Percentiles rank a stretch among this genome's conserved stretches.
Conservation (phyloP, 2,329 filamentous ascomycete species). For the Arthrobotrys megalospora region DNA sequence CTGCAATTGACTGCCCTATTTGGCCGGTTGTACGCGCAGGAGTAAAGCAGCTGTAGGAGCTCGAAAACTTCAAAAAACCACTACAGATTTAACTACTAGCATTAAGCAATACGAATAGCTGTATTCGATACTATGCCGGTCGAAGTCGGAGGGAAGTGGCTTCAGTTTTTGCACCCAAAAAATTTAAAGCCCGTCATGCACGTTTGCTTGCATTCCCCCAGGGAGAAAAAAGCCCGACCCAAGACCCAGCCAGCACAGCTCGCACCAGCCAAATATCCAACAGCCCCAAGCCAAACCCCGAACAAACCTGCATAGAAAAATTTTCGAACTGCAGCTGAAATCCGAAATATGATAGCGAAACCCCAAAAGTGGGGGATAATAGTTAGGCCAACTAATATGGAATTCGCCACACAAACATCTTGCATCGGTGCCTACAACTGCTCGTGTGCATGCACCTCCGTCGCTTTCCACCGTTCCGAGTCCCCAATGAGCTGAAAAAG, state of each 20-base stretch:
- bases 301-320: slow-evolving; percentile 45
- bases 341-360: slow-evolving; percentile 16
- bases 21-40: slow-evolving; percentile 32
- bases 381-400: slow-evolving; percentile 23
- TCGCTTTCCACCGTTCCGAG: slow-evolving; percentile 21
- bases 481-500: slow-evolving; percentile 24
- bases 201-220: slow-evolving; percentile 53
- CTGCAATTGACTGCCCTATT: slow-evolving; percentile 33
- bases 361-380: slow-evolving; percentile 39
- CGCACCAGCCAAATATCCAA: slow-evolving; percentile 6
- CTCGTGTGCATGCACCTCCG: slow-evolving; percentile 38
- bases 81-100: not conserved
- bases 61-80: slow-evolving; percentile 5
- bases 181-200: slow-evolving; percentile 34
- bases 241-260: slow-evolving; percentile 1
- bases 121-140: slow-evolving; percentile 5
- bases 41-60: slow-evolving; percentile 10
- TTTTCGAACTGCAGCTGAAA: slow-evolving; percentile 52
- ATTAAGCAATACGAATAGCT: slow-evolving; percentile 12
- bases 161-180: not conserved
- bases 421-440: slow-evolving; percentile 33
- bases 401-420: slow-evolving; percentile 37
- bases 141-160: slow-evolving; percentile 26
- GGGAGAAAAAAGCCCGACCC: slow-evolving; percentile 2
- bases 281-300: slow-evolving; percentile 9